These are phyloP conservation scores for Neurospora sublineolata DNA, from an alignment of 495 filamentous ascomycete species.

Conservation along the genomic window DNA sequence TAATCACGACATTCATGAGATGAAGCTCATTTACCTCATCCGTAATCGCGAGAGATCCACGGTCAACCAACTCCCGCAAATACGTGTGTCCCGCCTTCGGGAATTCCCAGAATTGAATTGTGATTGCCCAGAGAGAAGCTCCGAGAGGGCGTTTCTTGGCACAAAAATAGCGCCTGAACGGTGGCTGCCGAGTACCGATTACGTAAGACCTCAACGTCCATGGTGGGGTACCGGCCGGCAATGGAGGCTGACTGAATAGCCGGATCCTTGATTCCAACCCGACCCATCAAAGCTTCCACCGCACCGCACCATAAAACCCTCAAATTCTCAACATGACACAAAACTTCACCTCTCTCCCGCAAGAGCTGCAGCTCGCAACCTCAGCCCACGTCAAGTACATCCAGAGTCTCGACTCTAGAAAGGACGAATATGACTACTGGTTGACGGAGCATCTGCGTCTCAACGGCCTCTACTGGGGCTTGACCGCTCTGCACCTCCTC, in stretches of 20 bases:
- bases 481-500: constrained; percentile 79
- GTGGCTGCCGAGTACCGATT: constrained; percentile 2
- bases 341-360: constrained; percentile 31
- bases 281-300: not conserved
- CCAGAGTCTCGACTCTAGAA: constrained; percentile 78
- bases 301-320: not conserved
- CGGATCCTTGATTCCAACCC: not conserved
- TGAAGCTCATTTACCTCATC: not conserved
- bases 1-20: not conserved
- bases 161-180: not conserved
- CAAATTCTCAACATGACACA: constrained; percentile 11
- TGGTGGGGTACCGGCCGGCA: not conserved
- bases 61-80: not conserved
- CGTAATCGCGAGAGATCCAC: not conserved
- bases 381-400: constrained; percentile 88
- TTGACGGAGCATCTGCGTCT: constrained; percentile 91
- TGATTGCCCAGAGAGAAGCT: not conserved
- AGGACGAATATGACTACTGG: constrained; percentile 94
- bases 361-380: constrained; percentile 52
- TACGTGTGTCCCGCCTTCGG: not conserved
- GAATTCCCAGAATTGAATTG: not conserved
- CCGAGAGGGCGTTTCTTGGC: not conserved
- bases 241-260: not conserved
- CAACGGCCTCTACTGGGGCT: constrained; percentile 93
- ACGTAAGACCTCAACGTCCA: not conserved